Percentiles rank a stretch among this genome's conserved stretches.
Evolutionary conservation across 805 yeast genomes (phyloP).

Genomic region (Candida stauntonica): DNA sequence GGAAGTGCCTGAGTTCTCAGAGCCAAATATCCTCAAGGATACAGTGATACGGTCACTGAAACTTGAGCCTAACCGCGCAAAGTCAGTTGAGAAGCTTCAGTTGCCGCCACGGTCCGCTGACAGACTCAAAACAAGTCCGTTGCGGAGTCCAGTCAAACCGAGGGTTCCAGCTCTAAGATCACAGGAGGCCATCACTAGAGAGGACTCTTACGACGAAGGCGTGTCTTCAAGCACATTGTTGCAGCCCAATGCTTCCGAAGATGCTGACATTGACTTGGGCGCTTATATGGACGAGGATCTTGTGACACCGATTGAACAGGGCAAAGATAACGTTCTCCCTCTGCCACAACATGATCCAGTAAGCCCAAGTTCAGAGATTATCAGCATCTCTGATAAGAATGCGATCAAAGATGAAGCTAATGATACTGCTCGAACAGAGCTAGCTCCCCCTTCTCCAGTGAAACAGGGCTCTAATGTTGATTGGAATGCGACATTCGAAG

Average conservation of each 20-base stretch:
- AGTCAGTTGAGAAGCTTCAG: constrained; percentile 13
- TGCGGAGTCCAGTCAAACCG: constrained; percentile 6
- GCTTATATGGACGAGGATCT: background rate
- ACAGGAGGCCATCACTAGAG: constrained; percentile 2
- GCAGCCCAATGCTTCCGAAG: background rate
- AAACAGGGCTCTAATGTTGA: constrained; percentile 14
- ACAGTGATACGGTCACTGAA: constrained; percentile 6
- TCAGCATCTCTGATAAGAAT: background rate
- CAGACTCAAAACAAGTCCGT: constrained; percentile 22
- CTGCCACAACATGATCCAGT: background rate
- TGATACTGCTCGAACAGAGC: no score
- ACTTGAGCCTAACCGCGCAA: constrained; percentile 2
- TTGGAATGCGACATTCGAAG: constrained; percentile 25
- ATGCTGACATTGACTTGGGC: constrained; percentile 1
- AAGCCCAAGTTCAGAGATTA: constrained; percentile 2
- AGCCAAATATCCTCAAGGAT: constrained; percentile 7
- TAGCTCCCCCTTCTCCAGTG: background rate
- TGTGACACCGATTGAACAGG: background rate
- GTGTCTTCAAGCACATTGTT: background rate
- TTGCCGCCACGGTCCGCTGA: constrained; percentile 39
- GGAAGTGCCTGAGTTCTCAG: constrained; percentile 12
- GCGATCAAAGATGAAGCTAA: background rate
- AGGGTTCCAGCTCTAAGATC: constrained; percentile 3
- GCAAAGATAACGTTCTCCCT: background rate
- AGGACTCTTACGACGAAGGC: constrained; percentile 1